phyloP scores from a whole-genome alignment of 257 asterid genomes.

The Catharanthus roseus region DNA sequence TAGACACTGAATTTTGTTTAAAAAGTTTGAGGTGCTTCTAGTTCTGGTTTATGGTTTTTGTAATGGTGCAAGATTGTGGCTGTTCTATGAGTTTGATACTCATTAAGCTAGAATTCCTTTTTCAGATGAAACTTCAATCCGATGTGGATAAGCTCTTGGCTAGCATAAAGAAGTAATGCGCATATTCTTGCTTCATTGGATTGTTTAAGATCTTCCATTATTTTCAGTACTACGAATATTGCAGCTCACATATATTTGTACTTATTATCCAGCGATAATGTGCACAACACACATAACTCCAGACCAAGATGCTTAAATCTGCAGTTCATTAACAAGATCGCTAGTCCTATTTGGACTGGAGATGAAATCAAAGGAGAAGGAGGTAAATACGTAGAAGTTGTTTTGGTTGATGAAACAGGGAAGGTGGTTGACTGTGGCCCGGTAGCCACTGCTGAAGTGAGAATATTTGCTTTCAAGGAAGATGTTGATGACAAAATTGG shows the following conservation, averaged over 20 bases:
- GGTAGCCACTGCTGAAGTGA: slow-evolving; percentile 33
- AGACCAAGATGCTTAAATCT: slow-evolving; percentile 27
- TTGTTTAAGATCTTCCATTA: background rate
- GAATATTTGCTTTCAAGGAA: slow-evolving; percentile 30
- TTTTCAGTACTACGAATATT: background rate
- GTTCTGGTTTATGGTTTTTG: background rate
- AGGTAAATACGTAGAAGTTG: slow-evolving; percentile 21
- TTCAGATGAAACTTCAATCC: slow-evolving; percentile 15
- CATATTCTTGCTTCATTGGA: background rate
- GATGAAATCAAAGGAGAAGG: slow-evolving; percentile 38
- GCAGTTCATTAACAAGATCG: slow-evolving; percentile 26
- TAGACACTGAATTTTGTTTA: background rate
- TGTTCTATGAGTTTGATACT: background rate
- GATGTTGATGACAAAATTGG: slow-evolving; percentile 21
- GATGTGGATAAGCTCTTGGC: slow-evolving; percentile 5
- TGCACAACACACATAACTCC: slow-evolving; percentile 11
- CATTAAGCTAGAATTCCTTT: background rate
- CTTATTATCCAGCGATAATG: slow-evolving; percentile 19
- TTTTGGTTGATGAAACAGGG: slow-evolving; percentile 31
- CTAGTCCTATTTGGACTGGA: slow-evolving; percentile 30
- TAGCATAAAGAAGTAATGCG: slow-evolving; percentile 21
- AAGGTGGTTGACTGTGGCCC: slow-evolving; percentile 28
- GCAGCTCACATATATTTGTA: slow-evolving; percentile 11
- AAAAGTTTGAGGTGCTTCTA: background rate
- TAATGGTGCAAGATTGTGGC: background rate